Evolutionary conservation across 192 early-diverging fungal genomes (phyloP).

Genomic region (Glomus cerebriforme): DNA sequence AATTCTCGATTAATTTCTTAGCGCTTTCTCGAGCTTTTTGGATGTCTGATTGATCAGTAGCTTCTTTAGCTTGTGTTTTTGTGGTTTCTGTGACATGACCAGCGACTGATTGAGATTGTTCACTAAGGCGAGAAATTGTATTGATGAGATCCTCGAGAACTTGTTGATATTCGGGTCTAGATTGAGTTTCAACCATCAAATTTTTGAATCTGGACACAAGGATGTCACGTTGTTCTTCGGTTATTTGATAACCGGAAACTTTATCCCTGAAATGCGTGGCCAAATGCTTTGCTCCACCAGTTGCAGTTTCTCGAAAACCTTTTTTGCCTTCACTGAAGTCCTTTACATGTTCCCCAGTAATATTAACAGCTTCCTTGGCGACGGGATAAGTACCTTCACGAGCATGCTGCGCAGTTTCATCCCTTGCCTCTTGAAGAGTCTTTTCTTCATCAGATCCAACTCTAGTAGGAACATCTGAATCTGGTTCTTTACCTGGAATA

Average conservation of each 20-base stretch:
- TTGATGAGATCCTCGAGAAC: conserved; percentile 42
- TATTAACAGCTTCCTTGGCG: conserved; percentile 32
- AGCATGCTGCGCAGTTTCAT: conserved; percentile 30
- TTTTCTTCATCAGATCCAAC: conserved; percentile 39
- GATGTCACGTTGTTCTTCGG: conserved; percentile 35
- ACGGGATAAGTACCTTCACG: conserved; percentile 33
- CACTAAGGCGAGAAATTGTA: conserved; percentile 37
- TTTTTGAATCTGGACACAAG: conserved; percentile 40
- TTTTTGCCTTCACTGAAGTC: conserved; percentile 29
- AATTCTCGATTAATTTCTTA: conserved; percentile 54
- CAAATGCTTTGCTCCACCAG: conserved; percentile 34
- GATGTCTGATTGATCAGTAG: not conserved
- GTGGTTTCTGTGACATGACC: conserved; percentile 28
- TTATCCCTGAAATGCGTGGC: conserved; percentile 29
- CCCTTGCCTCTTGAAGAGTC: conserved; percentile 28
- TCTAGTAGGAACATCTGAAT: conserved; percentile 16
- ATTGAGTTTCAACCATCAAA: conserved; percentile 33
- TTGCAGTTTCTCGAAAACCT: conserved; percentile 36
- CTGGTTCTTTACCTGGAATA: conserved; percentile 25
- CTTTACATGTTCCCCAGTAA: conserved; percentile 24
- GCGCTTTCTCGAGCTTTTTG: conserved; percentile 43
- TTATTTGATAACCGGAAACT: conserved; percentile 25
- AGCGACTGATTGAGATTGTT: conserved; percentile 35
- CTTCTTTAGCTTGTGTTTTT: conserved; percentile 18
- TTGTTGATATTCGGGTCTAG: conserved; percentile 41